Conservation (phyloP, 1,284 basidiomycete species). For the Tylopilus sp. region DNA sequence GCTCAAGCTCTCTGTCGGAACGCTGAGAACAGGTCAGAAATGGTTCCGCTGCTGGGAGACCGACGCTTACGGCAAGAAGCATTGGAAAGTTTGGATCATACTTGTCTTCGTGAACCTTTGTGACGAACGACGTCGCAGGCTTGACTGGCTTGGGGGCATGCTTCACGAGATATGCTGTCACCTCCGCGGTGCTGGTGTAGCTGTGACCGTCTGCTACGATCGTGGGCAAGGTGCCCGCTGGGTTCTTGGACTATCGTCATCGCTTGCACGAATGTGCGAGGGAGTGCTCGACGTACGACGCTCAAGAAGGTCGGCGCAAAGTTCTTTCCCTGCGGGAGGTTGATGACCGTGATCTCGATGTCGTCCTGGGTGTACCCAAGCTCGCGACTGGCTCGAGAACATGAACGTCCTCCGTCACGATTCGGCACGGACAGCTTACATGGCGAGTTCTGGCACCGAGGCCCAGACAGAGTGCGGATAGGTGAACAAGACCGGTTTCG, state of each 20-base stretch:
- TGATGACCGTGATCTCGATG: constrained; percentile 37
- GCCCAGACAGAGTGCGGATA: constrained; percentile 48
- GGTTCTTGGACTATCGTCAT: constrained; percentile 38
- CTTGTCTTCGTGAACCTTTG: constrained; percentile 48
- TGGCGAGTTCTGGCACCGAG: constrained; percentile 45
- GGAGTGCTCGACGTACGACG: constrained; percentile 35
- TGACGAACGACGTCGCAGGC: constrained; percentile 38
- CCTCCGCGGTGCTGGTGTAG: constrained; percentile 47
- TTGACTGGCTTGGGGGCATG: constrained; percentile 40
- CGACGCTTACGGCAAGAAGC: constrained; percentile 41
- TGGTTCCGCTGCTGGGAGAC: background rate
- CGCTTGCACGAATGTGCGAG: background rate
- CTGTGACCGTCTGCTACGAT: constrained; percentile 42
- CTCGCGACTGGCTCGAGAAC: constrained; percentile 34
- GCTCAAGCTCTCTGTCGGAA: constrained; percentile 48
- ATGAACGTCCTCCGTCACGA: background rate
- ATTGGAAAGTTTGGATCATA: constrained; percentile 58
- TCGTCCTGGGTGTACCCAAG: constrained; percentile 38
- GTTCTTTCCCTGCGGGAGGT: constrained; percentile 55
- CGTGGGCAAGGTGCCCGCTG: constrained; percentile 52
- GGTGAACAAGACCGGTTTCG: constrained; percentile 37
- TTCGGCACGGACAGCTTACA: constrained; percentile 33
- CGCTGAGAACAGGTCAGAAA: constrained; percentile 31
- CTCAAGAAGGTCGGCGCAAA: constrained; percentile 56
- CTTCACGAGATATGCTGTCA: constrained; percentile 45